phyloP scores from a whole-genome alignment of 352 stramenopile genomes.

The Pythium scleroteichum region DNA sequence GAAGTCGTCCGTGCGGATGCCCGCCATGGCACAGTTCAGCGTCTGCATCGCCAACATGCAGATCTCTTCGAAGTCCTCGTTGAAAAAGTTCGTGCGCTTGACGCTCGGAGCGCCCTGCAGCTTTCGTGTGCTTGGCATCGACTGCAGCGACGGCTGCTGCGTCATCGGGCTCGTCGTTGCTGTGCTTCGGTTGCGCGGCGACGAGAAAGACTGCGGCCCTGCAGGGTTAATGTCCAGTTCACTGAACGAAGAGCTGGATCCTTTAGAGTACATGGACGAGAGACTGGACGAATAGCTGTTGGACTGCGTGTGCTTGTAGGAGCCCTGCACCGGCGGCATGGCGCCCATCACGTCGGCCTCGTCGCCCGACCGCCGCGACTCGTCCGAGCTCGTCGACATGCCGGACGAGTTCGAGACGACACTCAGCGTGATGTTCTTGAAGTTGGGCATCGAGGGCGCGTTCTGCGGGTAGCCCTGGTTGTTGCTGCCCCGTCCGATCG shows the following conservation, averaged over 20 bases:
- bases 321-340: slow-evolving; percentile 13
- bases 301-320: slow-evolving; percentile 19
- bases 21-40: slow-evolving; percentile 82
- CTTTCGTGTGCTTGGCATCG: slow-evolving; percentile 15
- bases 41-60: slow-evolving; percentile 88
- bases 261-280: slow-evolving; percentile 30
- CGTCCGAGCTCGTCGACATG: slow-evolving; percentile 31
- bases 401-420: slow-evolving; percentile 32
- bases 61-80: slow-evolving; percentile 88
- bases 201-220: slow-evolving; percentile 2
- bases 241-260: slow-evolving; percentile 29
- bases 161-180: slow-evolving; percentile 44
- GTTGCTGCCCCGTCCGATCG: slow-evolving; percentile 15
- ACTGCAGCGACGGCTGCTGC: slow-evolving; percentile 14
- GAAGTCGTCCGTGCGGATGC: slow-evolving; percentile 86
- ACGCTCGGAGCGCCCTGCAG: not conserved
- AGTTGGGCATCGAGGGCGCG: slow-evolving; percentile 20
- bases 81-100: slow-evolving; percentile 83
- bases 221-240: slow-evolving; percentile 26
- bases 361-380: slow-evolving; percentile 29
- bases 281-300: slow-evolving; percentile 21
- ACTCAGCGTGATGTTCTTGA: slow-evolving; percentile 35
- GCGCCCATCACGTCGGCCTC: slow-evolving; percentile 20
- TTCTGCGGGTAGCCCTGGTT: slow-evolving; percentile 5
- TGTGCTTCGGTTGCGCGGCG: slow-evolving; percentile 27